A percentile compares a stretch with the other conserved stretches of the same genome.
These are phyloP conservation scores for Asparagopsis taxiformis DNA, from an alignment of 31 red algal species.

Conservation along the genomic window DNA sequence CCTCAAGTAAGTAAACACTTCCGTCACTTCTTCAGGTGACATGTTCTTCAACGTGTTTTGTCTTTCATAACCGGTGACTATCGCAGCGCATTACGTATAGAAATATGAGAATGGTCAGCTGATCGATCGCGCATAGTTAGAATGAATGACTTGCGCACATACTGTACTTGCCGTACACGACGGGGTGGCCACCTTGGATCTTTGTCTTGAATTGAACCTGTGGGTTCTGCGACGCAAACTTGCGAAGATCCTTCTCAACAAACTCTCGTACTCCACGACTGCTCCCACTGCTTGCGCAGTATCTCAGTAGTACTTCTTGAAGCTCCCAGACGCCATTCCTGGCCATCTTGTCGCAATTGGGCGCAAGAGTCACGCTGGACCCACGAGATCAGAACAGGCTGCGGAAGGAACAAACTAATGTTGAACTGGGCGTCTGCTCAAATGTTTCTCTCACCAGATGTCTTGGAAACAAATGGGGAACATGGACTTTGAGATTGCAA, in stretches of 20 bases:
- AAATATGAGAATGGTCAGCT: not conserved
- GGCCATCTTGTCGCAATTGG: slow-evolving; percentile 35
- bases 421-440: too few species aligned
- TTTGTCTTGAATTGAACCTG: slow-evolving; percentile 61
- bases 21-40: slow-evolving; percentile 30
- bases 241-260: slow-evolving; percentile 44
- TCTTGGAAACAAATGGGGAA: too few species aligned
- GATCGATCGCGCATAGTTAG: not conserved
- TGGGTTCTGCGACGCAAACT: slow-evolving; percentile 58
- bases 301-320: slow-evolving; percentile 50
- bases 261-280: slow-evolving; percentile 68
- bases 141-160: slow-evolving; percentile 4
- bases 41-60: slow-evolving; percentile 52
- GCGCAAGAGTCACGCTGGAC: too few species aligned
- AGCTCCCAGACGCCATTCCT: slow-evolving; percentile 65
- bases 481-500: too few species aligned
- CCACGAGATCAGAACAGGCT: too few species aligned
- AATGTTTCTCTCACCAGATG: too few species aligned
- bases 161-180: slow-evolving; percentile 68
- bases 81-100: not conserved
- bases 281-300: slow-evolving; percentile 54
- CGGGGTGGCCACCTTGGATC: slow-evolving; percentile 50
- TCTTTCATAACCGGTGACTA: slow-evolving; percentile 69
- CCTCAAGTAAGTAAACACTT: slow-evolving; percentile 46
- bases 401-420: too few species aligned